Conservation (phyloP, 2,329 filamentous ascomycete species). For the Phaeosphaeria sp. region DNA sequence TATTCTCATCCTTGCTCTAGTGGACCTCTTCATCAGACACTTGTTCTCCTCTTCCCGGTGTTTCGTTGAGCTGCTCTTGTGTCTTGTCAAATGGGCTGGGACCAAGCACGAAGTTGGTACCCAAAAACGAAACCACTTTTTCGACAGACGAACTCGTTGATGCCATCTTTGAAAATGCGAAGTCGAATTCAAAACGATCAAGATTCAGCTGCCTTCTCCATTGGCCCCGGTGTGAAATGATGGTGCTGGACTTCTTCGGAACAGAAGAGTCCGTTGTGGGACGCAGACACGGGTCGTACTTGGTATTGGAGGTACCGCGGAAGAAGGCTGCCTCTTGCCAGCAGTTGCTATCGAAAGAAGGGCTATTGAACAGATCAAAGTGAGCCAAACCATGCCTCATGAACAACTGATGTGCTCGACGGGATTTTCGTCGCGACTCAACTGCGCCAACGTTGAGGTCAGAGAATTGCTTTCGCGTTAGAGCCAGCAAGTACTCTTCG, state of each 20-base stretch:
- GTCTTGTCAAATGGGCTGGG: too few relatives aligned
- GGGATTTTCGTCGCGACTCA: background rate
- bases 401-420: constrained; percentile 7
- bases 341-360: constrained; percentile 4
- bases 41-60: too few relatives aligned
- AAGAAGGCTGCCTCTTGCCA: constrained; percentile 17
- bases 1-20: too few relatives aligned
- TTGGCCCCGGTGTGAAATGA: background rate
- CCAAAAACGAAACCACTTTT: background rate
- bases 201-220: background rate
- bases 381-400: constrained; percentile 10
- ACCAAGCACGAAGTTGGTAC: background rate
- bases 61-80: too few relatives aligned
- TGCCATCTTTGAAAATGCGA: background rate
- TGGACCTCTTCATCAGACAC: too few relatives aligned
- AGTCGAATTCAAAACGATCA: background rate
- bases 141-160: background rate
- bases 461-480: constrained; percentile 1
- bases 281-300: background rate
- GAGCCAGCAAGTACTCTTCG: constrained; percentile 6
- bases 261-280: background rate
- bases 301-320: background rate
- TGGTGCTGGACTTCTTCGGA: background rate
- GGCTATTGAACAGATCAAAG: constrained; percentile 14
- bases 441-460: constrained; percentile 6